phyloP scores from a whole-genome alignment of 1,139 yeast species.

The Geotrichum aggregatum region DNA sequence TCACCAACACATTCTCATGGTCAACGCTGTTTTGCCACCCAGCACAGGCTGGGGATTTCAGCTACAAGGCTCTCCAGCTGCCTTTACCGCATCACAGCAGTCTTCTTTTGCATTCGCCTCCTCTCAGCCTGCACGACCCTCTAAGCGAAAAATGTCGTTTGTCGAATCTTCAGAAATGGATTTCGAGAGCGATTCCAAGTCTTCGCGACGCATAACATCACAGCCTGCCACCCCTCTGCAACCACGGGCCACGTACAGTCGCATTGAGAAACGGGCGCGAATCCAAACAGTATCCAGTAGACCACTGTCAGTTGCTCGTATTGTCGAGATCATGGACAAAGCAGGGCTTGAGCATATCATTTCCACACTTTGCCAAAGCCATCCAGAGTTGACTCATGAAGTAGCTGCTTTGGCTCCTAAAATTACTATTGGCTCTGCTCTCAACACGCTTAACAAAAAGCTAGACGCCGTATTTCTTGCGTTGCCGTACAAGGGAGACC shows the following conservation, averaged over 20 bases:
- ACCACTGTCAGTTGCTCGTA: conserved; percentile 53
- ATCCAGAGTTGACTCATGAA: conserved; percentile 60
- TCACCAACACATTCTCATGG: conserved; percentile 1
- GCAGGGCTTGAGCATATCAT: conserved; percentile 52
- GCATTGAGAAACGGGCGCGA: conserved; percentile 14
- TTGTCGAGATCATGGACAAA: conserved; percentile 65
- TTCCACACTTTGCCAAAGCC: conserved; percentile 49
- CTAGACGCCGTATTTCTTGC: conserved; percentile 46
- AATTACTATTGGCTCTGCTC: conserved; percentile 52
- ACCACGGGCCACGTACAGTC: not conserved
- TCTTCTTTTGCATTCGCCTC: too few relatives aligned
- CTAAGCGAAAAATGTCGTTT: conserved; percentile 5
- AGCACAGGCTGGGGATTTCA: conserved; percentile 22
- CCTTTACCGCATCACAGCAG: not conserved
- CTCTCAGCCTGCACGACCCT: not conserved
- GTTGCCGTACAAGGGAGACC: conserved; percentile 73
- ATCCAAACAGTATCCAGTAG: conserved; percentile 30
- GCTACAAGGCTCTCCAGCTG: conserved; percentile 5
- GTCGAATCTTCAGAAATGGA: conserved; percentile 1
- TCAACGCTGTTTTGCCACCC: conserved; percentile 22
- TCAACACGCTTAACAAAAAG: conserved; percentile 49
- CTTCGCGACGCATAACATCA: not conserved
- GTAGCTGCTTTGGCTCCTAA: conserved; percentile 55
- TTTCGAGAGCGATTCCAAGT: not conserved
- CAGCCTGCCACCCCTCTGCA: not conserved